A percentile compares a stretch with the other conserved stretches of the same genome.
Evolutionary conservation across 2,329 filamentous ascomycete genomes (phyloP).

Genomic region (Verticillium dahliae): DNA sequence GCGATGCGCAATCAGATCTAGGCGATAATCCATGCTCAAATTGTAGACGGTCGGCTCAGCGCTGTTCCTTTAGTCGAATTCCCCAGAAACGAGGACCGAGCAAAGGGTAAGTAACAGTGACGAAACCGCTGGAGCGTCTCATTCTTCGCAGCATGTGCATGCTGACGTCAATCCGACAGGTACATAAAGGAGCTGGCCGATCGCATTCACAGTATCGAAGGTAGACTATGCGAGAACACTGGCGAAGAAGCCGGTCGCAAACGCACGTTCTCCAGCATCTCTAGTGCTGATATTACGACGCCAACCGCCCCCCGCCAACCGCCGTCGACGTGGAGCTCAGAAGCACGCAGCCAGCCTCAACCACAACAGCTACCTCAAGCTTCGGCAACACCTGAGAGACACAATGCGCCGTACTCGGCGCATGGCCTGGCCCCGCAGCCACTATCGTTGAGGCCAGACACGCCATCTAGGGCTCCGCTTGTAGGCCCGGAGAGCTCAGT

Average conservation of each 20-base stretch:
- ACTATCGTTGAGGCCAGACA: conserved; percentile 27
- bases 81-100: conserved; percentile 85
- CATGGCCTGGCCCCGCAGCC: conserved; percentile 40
- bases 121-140: not conserved
- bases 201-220: conserved; percentile 74
- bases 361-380: conserved; percentile 25
- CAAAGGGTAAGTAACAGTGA: conserved; percentile 58
- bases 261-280: conserved; percentile 28
- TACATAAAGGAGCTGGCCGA: conserved; percentile 92
- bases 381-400: conserved; percentile 24
- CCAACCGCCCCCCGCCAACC: conserved; percentile 24
- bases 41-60: conserved; percentile 68
- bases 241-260: conserved; percentile 19
- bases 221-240: conserved; percentile 48
- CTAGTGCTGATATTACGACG: conserved; percentile 27
- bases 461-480: conserved; percentile 26
- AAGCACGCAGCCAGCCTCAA: conserved; percentile 27
- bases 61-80: conserved; percentile 78
- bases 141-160: not conserved
- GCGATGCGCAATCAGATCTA: conserved; percentile 71
- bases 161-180: conserved; percentile 28
- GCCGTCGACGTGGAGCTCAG: conserved; percentile 36
- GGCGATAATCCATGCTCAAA: conserved; percentile 72
- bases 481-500: conserved; percentile 27
- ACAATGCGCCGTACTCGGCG: conserved; percentile 25